These are phyloP conservation scores for Cladosporium sp. DNA, from an alignment of 2,329 filamentous ascomycete genomes.

Conservation along the genomic window DNA sequence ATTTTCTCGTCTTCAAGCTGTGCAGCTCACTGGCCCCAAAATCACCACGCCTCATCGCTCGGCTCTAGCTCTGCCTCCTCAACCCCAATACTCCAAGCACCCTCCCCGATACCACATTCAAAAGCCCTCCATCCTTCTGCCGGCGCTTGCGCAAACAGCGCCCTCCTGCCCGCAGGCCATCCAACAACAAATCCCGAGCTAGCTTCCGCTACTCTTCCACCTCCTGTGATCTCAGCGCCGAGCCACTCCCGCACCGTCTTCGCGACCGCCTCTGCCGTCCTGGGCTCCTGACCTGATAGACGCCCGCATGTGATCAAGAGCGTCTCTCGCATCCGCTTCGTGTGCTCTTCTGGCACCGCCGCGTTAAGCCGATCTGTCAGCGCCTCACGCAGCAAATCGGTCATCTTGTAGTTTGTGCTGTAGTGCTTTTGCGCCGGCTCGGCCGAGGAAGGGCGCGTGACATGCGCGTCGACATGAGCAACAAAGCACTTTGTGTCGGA, in stretches of 20 bases:
- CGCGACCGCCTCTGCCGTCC: conserved; percentile 42
- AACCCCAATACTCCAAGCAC: conserved; percentile 6
- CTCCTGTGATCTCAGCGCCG: conserved; percentile 85
- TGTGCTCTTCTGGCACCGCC: neutral
- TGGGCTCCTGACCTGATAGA: conserved; percentile 53
- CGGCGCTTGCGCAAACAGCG: conserved; percentile 69
- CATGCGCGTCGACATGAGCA: conserved; percentile 20
- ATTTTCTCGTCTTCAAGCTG: neutral
- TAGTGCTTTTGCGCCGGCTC: neutral
- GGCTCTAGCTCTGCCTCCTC: conserved; percentile 13
- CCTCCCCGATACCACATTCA: conserved; percentile 34
- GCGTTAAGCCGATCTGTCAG: neutral
- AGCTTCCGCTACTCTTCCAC: conserved; percentile 55
- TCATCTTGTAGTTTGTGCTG: conserved; percentile 1
- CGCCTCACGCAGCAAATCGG: neutral
- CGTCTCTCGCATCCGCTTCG: conserved; percentile 7
- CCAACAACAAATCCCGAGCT: conserved; percentile 82
- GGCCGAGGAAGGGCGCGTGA: neutral
- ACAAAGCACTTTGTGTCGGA: conserved; percentile 16
- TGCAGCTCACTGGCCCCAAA: neutral
- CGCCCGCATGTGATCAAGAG: conserved; percentile 9
- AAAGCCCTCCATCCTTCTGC: conserved; percentile 66
- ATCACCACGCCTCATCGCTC: conserved; percentile 8
- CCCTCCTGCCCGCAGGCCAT: conserved; percentile 72
- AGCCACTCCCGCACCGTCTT: conserved; percentile 59